A percentile compares a stretch with the other conserved stretches of the same genome.
Conservation (phyloP, 73 alveolate species). For the Urostyla sp. region DNA sequence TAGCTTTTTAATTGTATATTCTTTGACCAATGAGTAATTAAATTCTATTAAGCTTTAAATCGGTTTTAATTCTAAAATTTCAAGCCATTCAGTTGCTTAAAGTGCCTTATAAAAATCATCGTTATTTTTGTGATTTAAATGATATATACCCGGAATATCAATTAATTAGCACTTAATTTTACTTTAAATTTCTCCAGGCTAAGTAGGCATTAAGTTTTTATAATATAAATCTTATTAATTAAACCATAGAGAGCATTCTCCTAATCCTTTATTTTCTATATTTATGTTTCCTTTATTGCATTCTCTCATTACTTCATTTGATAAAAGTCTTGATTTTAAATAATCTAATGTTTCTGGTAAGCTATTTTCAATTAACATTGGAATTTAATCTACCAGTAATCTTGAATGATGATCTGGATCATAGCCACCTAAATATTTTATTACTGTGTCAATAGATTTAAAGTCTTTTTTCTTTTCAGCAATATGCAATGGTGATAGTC, state of each 20-base stretch:
- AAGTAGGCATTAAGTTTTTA: not conserved
- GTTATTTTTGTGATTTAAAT: not conserved
- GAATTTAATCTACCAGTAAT: conserved; percentile 14
- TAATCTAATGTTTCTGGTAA: conserved; percentile 7
- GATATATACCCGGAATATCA: conserved; percentile 35
- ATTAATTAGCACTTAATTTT: conserved; percentile 1
- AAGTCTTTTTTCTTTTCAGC: not conserved
- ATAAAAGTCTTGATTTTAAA: not conserved
- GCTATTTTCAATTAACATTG: conserved; percentile 3
- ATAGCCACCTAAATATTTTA: conserved; percentile 8
- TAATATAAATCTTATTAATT: not conserved
- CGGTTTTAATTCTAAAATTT: not conserved
- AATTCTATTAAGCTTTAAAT: conserved; percentile 42
- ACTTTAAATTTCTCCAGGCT: not conserved
- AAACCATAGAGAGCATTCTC: conserved; percentile 22
- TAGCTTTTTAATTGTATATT: not conserved
- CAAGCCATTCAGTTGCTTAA: conserved; percentile 3
- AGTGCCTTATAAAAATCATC: conserved; percentile 7
- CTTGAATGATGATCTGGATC: conserved; percentile 46
- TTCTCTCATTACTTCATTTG: not conserved
- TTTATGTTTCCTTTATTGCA: conserved; percentile 5
- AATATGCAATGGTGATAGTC: conserved; percentile 30
- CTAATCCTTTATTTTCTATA: conserved; percentile 8
- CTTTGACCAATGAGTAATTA: conserved; percentile 43
- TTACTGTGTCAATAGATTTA: conserved; percentile 9